A percentile compares a stretch with the other conserved stretches of the same genome.
phyloP scores from a whole-genome alignment of 768 basidiomycete genomes.

The Royoungia palumana region DNA sequence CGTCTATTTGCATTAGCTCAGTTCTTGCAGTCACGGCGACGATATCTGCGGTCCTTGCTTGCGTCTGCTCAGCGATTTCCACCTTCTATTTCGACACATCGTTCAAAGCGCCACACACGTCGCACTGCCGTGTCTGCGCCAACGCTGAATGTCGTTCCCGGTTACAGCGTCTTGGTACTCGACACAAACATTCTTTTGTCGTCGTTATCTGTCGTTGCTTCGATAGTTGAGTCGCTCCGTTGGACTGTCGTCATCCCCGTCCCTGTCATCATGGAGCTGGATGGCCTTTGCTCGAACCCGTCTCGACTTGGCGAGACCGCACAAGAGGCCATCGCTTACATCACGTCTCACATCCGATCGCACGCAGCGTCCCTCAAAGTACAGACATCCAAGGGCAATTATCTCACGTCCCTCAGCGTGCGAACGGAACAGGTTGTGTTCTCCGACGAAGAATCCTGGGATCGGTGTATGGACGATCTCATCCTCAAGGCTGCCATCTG shows the following conservation, averaged over 20 bases:
- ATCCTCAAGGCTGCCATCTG: constrained; percentile 90
- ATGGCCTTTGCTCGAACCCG: constrained; percentile 73
- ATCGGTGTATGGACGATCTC: constrained; percentile 90
- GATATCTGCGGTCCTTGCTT: constrained; percentile 71
- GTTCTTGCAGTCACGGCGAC: constrained; percentile 58
- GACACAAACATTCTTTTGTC: constrained; percentile 95
- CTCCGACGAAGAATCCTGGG: constrained; percentile 43
- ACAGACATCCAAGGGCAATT: constrained; percentile 94
- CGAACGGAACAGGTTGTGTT: constrained; percentile 85
- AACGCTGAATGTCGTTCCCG: constrained; percentile 61
- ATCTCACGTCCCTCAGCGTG: constrained; percentile 76
- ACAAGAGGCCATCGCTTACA: constrained; percentile 65
- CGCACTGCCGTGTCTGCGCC: constrained; percentile 35
- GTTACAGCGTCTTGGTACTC: constrained; percentile 87
- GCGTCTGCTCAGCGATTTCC: constrained; percentile 36
- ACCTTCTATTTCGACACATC: constrained; percentile 25
- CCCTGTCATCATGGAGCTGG: constrained; percentile 95
- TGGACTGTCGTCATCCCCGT: constrained; percentile 94
- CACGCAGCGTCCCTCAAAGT: constrained; percentile 83
- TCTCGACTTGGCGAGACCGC: constrained; percentile 74
- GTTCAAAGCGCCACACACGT: constrained; percentile 26
- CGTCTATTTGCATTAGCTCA: constrained; percentile 7
- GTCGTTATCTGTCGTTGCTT: constrained; percentile 66
- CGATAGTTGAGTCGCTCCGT: constrained; percentile 70
- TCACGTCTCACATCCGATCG: constrained; percentile 71